Percentiles rank a stretch among this genome's conserved stretches.
Conservation (phyloP, 108 stramenopile genomes). For the Craspedostauros australis region DNA sequence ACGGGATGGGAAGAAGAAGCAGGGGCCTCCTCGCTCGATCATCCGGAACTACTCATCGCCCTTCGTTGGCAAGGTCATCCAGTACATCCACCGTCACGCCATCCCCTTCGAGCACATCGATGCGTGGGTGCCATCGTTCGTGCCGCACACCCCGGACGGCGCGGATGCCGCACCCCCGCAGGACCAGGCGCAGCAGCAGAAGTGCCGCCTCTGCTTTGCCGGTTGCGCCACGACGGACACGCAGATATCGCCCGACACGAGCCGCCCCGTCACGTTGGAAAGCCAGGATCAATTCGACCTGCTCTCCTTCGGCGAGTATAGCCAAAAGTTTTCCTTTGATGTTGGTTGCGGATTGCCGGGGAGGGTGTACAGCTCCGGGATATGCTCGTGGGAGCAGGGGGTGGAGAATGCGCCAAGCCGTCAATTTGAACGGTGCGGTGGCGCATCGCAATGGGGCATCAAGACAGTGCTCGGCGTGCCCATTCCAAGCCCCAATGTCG, state of each 20-base stretch:
- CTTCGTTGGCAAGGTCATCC: constrained; percentile 57
- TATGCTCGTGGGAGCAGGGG: constrained; percentile 72
- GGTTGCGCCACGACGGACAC: constrained; percentile 61
- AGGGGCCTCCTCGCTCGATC: constrained; percentile 1
- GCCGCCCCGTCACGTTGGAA: constrained; percentile 8
- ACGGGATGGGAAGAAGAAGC: not conserved
- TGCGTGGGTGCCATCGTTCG: constrained; percentile 78
- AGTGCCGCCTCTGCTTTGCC: constrained; percentile 67
- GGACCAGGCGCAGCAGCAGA: constrained; percentile 8
- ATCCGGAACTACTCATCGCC: constrained; percentile 48
- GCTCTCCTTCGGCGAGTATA: constrained; percentile 76
- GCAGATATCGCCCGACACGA: constrained; percentile 27
- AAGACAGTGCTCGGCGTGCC: constrained; percentile 83
- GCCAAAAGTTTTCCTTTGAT: constrained; percentile 80
- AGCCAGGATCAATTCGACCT: constrained; percentile 60
- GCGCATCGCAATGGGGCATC: constrained; percentile 78
- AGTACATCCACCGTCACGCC: constrained; percentile 60
- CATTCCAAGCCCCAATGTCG: constrained; percentile 78
- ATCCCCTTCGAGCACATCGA: constrained; percentile 87
- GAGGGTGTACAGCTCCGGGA: constrained; percentile 53
- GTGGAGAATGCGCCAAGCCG: constrained; percentile 59
- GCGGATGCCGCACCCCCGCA: constrained; percentile 1
- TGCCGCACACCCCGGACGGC: constrained; percentile 1
- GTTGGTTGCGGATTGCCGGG: constrained; percentile 83
- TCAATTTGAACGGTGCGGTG: constrained; percentile 81